Evolutionary conservation across 2,329 filamentous ascomycete genomes (phyloP), one percentile per base, ranked within the genome.

Genomic region (Pseudogymnoascus sp.): DNA sequence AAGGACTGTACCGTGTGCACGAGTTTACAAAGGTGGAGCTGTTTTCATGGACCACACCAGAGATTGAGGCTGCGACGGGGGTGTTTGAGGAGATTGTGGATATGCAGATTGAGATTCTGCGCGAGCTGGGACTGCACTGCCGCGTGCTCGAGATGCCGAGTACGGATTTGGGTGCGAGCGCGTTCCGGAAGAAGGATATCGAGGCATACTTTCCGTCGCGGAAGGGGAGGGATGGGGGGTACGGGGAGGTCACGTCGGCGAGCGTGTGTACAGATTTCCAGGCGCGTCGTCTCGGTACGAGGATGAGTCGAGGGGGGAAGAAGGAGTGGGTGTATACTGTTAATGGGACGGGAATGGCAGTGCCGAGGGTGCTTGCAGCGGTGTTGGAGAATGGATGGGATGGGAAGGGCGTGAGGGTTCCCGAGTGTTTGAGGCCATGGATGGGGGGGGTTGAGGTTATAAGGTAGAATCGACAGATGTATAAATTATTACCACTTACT

Each of bases 1-100:
- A 96, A 75, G 94, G 94, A 4, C 78, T 99, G 1, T 99, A 97
- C 75, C 88, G 94, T 28, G 94, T 99, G 3, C 94, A 99, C 75
- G 94, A 99, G 75, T 99, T 99, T 75, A 96, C 91, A 28, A 99
- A 99, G 73, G 93, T 99, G 0, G 94, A 99, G 75, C 86, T 99
- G 80, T 97, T 99, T 72, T 91, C 89, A 0, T 99, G 94, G 94
- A 88, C 90, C 4, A 68, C 80, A 30, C 84, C 89, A 1, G 79
- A 84, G 60, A 62, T 68, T 2, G 71, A 70, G 33, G 71, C 73
- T 39, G 77, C 84, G 0, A 76, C 80, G 6, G 76, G 81, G 0
- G 68, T 93, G 11, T 96, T 96, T 72, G 79, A 89, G 58, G 91
- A 97, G 74, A 91, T 99, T 79, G 77, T 97, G 59, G 82, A 84